Evolutionary conservation across 768 basidiomycete species (phyloP), one percentile per base, ranked within the genome.

Genomic region (Termitomyces sp.): DNA sequence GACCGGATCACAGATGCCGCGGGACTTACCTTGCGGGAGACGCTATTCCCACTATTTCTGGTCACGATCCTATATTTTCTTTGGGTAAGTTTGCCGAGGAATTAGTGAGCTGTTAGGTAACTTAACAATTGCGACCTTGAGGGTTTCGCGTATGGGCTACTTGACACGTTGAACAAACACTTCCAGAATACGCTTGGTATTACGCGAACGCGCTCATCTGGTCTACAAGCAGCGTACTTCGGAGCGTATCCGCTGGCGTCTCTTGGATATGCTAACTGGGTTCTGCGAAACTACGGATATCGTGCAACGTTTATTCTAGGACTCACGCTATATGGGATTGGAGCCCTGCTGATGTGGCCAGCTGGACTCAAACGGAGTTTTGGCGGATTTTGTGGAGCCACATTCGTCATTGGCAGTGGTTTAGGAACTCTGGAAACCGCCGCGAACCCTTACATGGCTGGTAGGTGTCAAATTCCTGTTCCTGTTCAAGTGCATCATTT

Each of bases 51-150:
- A 45, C 58, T 72, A 7, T 71, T 71, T 59, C 65, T 72, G 28
- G 71, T 72, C 22, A 72, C 71, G 33, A 72, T 72, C 55, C 50
- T 72, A 43, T 72, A 71, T 46, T 72, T 71, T 56, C 68, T 72
- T 40, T 72, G 71, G 71, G 71, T 71, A 56, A n/a, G 63, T 30
- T 50, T 41, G 8, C 8, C 28, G 0, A 49, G n/a, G 30, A 24
- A 28, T 32, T 22, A 38, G 24, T 20, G 20, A 11, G n/a, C 6
- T 20, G 54, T 33, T 41, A 46, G 10, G 9, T 24, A 13, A 40
- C 36, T 52, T 18, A n/a, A 35, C n/a, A 36, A 36, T 54, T 38
- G 2, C 45, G 18, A 45, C 30, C n/a, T 13, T 62, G 30, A 70
- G 71, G 71, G 71, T 3, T 72, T 72, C 33, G 71, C 71, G 0